These are phyloP conservation scores for Arxiozyma telluris DNA, from an alignment of 1,139 yeast species.

Conservation along the genomic window DNA sequence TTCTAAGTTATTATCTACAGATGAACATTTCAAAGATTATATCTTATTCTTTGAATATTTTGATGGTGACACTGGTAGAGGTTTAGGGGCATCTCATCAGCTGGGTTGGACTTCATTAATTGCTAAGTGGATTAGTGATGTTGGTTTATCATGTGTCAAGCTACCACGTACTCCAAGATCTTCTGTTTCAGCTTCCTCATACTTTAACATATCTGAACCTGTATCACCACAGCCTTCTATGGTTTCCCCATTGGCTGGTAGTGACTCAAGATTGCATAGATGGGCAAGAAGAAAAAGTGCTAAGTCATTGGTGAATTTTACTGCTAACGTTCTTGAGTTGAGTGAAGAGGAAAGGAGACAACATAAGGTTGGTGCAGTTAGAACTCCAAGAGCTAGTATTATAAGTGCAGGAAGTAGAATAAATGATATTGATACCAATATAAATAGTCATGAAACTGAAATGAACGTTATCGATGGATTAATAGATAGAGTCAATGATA, in stretches of 20 bases:
- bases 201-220: background rate
- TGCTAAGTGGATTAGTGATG: slow-evolving; percentile 89
- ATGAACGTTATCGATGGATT: slow-evolving; percentile 15
- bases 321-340: slow-evolving; percentile 58
- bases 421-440: slow-evolving; percentile 1
- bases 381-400: slow-evolving; percentile 20
- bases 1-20: slow-evolving; percentile 51
- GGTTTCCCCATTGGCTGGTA: slow-evolving; percentile 7
- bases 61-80: slow-evolving; percentile 93
- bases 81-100: slow-evolving; percentile 91
- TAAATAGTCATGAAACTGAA: slow-evolving; percentile 8
- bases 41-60: slow-evolving; percentile 83
- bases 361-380: slow-evolving; percentile 22
- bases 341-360: slow-evolving; percentile 47
- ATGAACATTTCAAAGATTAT: slow-evolving; percentile 67
- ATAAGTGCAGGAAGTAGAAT: slow-evolving; percentile 11
- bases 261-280: slow-evolving; percentile 22
- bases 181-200: slow-evolving; percentile 15
- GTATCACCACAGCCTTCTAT: slow-evolving; percentile 9
- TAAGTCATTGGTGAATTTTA: slow-evolving; percentile 56
- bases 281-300: slow-evolving; percentile 62
- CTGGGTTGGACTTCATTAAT: slow-evolving; percentile 96
- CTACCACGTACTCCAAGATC: slow-evolving; percentile 40
- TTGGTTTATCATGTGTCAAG: slow-evolving; percentile 60
- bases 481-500: slow-evolving; percentile 16